Evolutionary conservation across 2,329 filamentous ascomycete genomes (phyloP), one percentile per base, ranked within the genome.

Genomic region (Trichoderma sp.): DNA sequence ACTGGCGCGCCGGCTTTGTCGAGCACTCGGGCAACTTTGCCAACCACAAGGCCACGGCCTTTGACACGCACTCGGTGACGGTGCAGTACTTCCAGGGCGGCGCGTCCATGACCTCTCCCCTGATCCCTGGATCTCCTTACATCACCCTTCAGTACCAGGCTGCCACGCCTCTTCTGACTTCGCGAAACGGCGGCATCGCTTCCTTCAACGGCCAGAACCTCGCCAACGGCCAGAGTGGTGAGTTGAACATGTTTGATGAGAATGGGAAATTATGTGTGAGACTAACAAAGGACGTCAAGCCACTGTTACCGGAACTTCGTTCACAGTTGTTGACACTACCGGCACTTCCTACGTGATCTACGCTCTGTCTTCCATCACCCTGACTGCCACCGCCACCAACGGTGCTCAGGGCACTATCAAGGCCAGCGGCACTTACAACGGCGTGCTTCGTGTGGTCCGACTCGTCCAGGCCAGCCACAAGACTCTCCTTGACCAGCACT

Each of bases 21-120:
- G 75, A 76, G 75, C 75, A 76, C 71, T 47, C 57, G 14, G 75
- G 75, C 15, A 61, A 64, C 51, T 76, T 76, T 71, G 74, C 67
- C 24, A 76, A 76, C 71, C 75, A 76, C 72, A 76, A 76, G 74
- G 75, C 75, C 2, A 76, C 74, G 34, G 72, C 65, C 7, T 76
- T 75, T 30, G 75, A 76, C 56, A 76, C 75, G 24, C 75, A 76
- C 58, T 69, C 64, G 18, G 74, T 76, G 30, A 76, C 75, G 15
- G 73, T 76, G 26, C 75, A 75, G 71, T 76, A 76, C 72, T 76
- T 76, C 67, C 72, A 76, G 65, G 74, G 72, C 28, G 36, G 58
- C 71, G 26, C 75, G 21, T 70, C 69, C 18, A 61, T 76, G 75
- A 75, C 75, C 3, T 67, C 73, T 12, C 73, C 74, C 30, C 74